Base-by-base conservation (phyloP, 495 filamentous ascomycete species). In the Xylaria sp. region DNA sequence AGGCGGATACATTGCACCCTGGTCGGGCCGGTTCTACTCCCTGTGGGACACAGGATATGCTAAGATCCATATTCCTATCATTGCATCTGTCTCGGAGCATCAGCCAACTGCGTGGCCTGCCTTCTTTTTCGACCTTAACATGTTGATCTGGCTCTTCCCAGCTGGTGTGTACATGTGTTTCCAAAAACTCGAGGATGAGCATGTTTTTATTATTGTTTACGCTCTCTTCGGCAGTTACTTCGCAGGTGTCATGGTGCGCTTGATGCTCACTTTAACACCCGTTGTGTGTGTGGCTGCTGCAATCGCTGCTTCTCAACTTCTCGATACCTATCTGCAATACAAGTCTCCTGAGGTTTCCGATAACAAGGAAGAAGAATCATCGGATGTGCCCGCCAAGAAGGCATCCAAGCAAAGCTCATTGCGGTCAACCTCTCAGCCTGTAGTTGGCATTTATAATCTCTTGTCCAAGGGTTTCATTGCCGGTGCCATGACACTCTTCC, bases 51-150 rank as follows among this genome's bases (percentile, higher is more conserved):
- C 97, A 12, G 93, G 93, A 74, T 99, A 99, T 79, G 97, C 97
- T 74, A 99, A 99, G 84, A 97, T 98, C 71, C 97, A 99, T 75
- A 99, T 99, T 79, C 97, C 97, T 43, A 99, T 99, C 77, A 99
- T 99, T 82, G 97, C 97, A 31, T 98, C 96, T 3, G 97, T 99
- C 35, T 99, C 97, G 9, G 97, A 99, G 81, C 97, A 99, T 86
- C 97, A 99, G 81, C 97, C 97, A 15, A 99, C 97, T 33, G 97
- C 97, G n/a, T 99, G 97, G 97, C 97, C 97, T 9, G 94, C 97
- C 43, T 99, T 98, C 88, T 99, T 98, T 84, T 99, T 99, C 80
- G 97, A 99, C 75, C 87, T 99, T 74, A 97, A 97, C 83, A 89
- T 99, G 86, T 86, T 99, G 71, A 97, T 99, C 82, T 99, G 95